phyloP scores from a whole-genome alignment of 371 early-diverging fungal genomes.

The Lichtheimia hyalospora region DNA sequence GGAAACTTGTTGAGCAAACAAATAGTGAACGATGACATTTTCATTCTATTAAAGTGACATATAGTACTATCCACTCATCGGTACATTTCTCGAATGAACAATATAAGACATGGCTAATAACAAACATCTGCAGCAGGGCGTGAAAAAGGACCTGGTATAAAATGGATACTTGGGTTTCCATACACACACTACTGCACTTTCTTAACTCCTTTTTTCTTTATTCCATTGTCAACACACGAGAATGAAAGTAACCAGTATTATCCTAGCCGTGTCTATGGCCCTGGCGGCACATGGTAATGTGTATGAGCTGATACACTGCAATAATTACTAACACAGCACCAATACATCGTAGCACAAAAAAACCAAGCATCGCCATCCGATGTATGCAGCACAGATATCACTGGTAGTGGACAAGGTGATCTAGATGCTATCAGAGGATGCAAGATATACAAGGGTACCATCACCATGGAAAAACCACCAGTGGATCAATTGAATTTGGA shows the following conservation, averaged over 20 bases:
- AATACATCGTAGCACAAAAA: background rate
- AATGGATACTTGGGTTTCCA: no score
- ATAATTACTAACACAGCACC: background rate
- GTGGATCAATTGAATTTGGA: constrained; percentile 26
- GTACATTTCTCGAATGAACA: no score
- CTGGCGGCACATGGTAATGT: background rate
- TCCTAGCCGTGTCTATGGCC: background rate
- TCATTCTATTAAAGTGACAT: no score
- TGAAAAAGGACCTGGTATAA: no score
- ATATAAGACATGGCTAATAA: no score
- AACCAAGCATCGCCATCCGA: background rate
- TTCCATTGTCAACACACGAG: no score
- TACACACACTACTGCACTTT: no score
- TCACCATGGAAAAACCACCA: constrained; percentile 34
- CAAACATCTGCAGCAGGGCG: no score
- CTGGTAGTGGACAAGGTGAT: constrained; percentile 40
- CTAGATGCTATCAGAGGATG: constrained; percentile 47
- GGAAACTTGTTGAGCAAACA: no score
- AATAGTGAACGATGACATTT: no score
- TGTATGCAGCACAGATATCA: constrained; percentile 27
- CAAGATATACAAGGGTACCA: constrained; percentile 41
- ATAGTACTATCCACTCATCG: no score
- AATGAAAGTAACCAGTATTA: background rate
- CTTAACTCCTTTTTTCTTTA: no score
- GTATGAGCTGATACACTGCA: background rate